A percentile compares a stretch with the other conserved stretches of the same genome.
Evolutionary conservation across 768 basidiomycete genomes (phyloP).

Genomic region (Mycena albidolilacea): DNA sequence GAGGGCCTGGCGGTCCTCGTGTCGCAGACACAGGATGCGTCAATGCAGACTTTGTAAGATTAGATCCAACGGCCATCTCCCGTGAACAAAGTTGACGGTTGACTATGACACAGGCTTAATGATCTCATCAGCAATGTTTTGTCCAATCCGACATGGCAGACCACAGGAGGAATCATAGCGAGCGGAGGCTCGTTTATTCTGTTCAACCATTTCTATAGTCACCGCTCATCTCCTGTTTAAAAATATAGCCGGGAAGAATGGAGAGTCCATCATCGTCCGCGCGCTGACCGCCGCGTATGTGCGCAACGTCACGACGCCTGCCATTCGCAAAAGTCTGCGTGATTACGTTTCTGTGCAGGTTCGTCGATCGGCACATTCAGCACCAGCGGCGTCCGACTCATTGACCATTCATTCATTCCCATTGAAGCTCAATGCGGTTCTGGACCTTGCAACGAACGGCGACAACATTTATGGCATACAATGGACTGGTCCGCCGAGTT

Average conservation of each 20-base stretch:
- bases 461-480: background rate
- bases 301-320: conserved; percentile 27
- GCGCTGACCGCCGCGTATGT: conserved; percentile 29
- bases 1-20: conserved; percentile 33
- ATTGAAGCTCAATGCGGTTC: conserved; percentile 10
- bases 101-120: background rate
- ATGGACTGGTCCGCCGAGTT: conserved; percentile 14
- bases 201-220: no score
- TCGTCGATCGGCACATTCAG: background rate
- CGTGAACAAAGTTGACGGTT: background rate
- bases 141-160: background rate
- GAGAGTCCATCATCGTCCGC: conserved; percentile 18
- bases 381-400: background rate
- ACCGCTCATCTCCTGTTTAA: background rate
- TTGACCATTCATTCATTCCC: background rate
- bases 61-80: background rate
- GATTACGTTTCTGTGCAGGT: conserved; percentile 35
- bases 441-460: conserved; percentile 11
- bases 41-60: conserved; percentile 26
- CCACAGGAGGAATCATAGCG: background rate
- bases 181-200: background rate
- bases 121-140: background rate
- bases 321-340: conserved; percentile 12
- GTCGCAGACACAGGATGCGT: conserved; percentile 24
- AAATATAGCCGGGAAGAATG: conserved; percentile 4